Evolutionary conservation across 2,329 filamentous ascomycete species (phyloP), one percentile per base, ranked within the genome.

Genomic region (Diaporthe sp.): DNA sequence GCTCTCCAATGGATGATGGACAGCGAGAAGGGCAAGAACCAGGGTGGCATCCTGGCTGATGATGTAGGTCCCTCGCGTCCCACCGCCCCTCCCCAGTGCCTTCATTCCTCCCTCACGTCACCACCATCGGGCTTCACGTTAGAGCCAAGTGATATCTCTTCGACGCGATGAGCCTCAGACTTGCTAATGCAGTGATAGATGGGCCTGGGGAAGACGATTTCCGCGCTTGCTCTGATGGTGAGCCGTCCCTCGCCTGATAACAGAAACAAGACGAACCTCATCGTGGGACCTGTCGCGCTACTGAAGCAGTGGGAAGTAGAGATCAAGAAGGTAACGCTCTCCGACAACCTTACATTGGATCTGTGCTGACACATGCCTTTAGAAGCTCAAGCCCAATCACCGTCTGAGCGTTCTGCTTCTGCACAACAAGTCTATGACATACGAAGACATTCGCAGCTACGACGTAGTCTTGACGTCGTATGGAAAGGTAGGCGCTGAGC

Each of bases 251-350:
- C 93, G 0, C 82, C 85, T 0, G 87, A 92, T 75, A 75, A 92
- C 75, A 75, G 86, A 84, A 30, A 70, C 73, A 90, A 94, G 86
- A 95, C 95, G 0, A 97, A 92, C n/a, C 85, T 98, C 32, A 94
- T 98, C 63, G 87, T 97, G 63, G 94, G 93, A 0, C 95, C 95
- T 0, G 91, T 97, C 15, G 92, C 94, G 4, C 85, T 98, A 22
- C 89, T 97, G 81, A 90, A 92, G 22, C 95, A 98, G 81, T 98
- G 95, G 95, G 91, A 94, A 79, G 89, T 92, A 63, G 95, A 98
- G 81, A 94, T 98, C 61, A 82, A 87, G 73, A 89, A 87, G 63
- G 63, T 68, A 39, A 37, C 3, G 27, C 22, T 39, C 63, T 50
- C 30, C 22, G 6, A 37, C 12, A 37, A 32, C 37, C 27, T 51